These are phyloP conservation scores for Fraxinus dipetala DNA, from an alignment of 305 asterid genomes.

Conservation along the genomic window DNA sequence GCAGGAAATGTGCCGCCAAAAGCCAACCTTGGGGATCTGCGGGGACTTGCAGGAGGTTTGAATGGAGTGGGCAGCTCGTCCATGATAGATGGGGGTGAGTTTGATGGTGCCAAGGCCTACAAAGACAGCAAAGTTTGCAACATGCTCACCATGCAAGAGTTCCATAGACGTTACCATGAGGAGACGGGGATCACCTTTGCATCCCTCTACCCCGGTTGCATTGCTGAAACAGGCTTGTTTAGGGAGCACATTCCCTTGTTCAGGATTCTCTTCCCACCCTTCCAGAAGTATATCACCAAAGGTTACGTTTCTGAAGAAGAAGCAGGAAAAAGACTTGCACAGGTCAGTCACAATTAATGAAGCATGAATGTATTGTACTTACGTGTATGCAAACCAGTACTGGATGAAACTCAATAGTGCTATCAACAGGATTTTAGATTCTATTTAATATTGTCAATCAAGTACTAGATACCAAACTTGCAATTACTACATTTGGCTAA, in stretches of 20 bases:
- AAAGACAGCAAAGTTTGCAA: constrained; percentile 96
- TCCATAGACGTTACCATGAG: constrained; percentile 77
- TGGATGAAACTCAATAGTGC: background rate
- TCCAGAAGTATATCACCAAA: constrained; percentile 87
- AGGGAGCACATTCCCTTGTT: constrained; percentile 88
- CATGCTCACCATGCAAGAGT: constrained; percentile 95
- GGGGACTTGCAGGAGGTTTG: constrained; percentile 82
- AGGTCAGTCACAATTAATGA: constrained; percentile 41
- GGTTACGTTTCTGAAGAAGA: constrained; percentile 88
- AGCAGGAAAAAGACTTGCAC: constrained; percentile 91
- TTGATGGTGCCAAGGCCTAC: constrained; percentile 95
- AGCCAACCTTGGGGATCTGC: constrained; percentile 83
- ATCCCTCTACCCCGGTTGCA: constrained; percentile 97
- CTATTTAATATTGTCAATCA: background rate
- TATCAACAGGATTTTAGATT: background rate
- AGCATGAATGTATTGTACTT: background rate
- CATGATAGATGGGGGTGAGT: constrained; percentile 97
- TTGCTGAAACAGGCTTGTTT: constrained; percentile 83
- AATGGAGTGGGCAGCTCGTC: constrained; percentile 67
- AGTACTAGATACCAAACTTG: background rate
- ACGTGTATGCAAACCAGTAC: background rate
- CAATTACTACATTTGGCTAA: background rate
- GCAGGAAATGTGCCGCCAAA: constrained; percentile 98
- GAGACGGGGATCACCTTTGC: constrained; percentile 74
- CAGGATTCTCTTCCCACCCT: constrained; percentile 84